A percentile compares a stretch with the other conserved stretches of the same genome.
These are phyloP conservation scores for Phytophthora pini DNA, from an alignment of 352 stramenopile genomes.

Conservation along the genomic window DNA sequence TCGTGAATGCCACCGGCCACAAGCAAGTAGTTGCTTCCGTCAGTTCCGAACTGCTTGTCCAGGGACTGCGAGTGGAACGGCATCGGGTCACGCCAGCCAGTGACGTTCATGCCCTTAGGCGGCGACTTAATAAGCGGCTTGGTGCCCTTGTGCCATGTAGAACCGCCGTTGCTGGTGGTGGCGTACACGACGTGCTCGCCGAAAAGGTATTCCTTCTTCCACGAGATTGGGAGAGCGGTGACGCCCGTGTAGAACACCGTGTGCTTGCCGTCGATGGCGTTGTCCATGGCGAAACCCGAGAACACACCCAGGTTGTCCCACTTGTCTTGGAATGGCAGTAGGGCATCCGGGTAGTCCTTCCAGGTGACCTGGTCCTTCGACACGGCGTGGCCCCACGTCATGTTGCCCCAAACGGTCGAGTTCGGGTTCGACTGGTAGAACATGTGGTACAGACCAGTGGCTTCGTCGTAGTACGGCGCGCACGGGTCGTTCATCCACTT, in stretches of 20 bases:
- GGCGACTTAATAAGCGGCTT: conserved; percentile 58
- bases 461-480: conserved; percentile 71
- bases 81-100: conserved; percentile 69
- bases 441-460: conserved; percentile 73
- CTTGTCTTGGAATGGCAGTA: conserved; percentile 60
- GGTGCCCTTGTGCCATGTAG: conserved; percentile 67
- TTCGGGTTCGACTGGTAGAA: conserved; percentile 85
- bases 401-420: conserved; percentile 67
- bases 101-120: conserved; percentile 59
- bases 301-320: conserved; percentile 83
- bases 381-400: conserved; percentile 82
- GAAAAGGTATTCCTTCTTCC: conserved; percentile 62
- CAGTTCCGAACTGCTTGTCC: conserved; percentile 46
- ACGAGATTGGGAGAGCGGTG: conserved; percentile 50
- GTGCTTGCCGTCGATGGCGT: conserved; percentile 70
- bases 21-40: conserved; percentile 66
- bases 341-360: conserved; percentile 67
- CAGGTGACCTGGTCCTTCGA: conserved; percentile 78
- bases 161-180: conserved; percentile 60
- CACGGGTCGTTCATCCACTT: conserved; percentile 90
- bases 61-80: conserved; percentile 67
- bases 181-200: conserved; percentile 74
- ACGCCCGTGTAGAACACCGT: conserved; percentile 76
- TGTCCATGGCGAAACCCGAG: conserved; percentile 67
- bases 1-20: conserved; percentile 62